Percentiles rank a stretch among this genome's conserved stretches.
Conservation (phyloP, 306 rosid species). For the Cyclanthera cordifolia region DNA sequence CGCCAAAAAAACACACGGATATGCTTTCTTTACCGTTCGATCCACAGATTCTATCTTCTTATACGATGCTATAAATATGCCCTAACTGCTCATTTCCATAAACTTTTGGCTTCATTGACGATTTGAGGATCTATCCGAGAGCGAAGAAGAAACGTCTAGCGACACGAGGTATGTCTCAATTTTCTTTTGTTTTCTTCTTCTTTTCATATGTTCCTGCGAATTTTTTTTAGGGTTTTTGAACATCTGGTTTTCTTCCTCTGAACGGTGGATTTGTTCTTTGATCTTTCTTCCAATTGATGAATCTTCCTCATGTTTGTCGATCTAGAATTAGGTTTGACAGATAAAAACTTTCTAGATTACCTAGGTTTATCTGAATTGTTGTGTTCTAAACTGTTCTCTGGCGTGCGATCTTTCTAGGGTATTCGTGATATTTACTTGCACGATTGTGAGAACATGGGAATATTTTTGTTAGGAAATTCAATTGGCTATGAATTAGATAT, state of each 20-base stretch:
- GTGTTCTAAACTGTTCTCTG: background rate
- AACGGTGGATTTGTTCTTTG: background rate
- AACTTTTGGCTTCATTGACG: background rate
- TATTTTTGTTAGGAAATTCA: background rate
- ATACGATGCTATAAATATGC: background rate
- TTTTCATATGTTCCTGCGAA: background rate
- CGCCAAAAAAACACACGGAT: conserved; percentile 16
- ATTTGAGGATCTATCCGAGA: background rate
- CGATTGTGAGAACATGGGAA: background rate
- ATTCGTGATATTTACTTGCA: background rate
- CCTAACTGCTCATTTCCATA: background rate
- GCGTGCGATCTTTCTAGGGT: background rate
- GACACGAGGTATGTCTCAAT: background rate
- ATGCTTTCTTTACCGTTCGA: conserved; percentile 10
- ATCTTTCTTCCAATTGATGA: background rate
- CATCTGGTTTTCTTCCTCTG: background rate
- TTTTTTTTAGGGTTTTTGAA: background rate
- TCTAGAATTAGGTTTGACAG: background rate
- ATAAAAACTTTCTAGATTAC: too few relatives aligned
- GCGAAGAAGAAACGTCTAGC: background rate
- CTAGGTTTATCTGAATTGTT: too few relatives aligned
- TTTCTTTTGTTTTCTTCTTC: background rate
- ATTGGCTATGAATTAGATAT: background rate
- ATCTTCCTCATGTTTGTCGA: background rate
- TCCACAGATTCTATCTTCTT: background rate